Evolutionary conservation across 1,139 yeast genomes (phyloP), one percentile per base, ranked within the genome.

Genomic region (Diutina siamensis): DNA sequence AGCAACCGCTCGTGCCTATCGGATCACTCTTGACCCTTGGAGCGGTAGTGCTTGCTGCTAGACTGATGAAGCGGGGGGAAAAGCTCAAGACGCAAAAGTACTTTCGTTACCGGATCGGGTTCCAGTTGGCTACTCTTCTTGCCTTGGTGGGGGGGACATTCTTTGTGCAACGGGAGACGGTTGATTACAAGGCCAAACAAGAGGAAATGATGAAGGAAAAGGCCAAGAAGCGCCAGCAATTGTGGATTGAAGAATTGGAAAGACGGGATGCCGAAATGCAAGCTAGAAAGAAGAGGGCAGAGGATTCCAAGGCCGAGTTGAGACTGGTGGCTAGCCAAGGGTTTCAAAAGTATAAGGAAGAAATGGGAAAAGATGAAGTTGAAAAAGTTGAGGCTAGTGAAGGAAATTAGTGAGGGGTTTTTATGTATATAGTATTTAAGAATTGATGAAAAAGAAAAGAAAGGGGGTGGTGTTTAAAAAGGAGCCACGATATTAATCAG

Each of bases 181-280:
- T 50, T 9, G 63, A 62, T 47, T 63, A 67, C 50, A 67, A 72
- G 56, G 70, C 74, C 56, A 58, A 79, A 18, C 72, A 75, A 47
- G 87, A 80, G 55, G 87, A 80, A 38, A 61, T 68, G 51, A 68
- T 78, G 57, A 70, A 78, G 51, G 85, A 73, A 61, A 84, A 75
- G 77, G 95, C 97, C 38, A 83, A 83, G 60, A 66, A 77, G 57
- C 79, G 97, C 67, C 96, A 88, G 58, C 71, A 69, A 55, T 61
- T 88, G 55, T 88, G 97, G 97, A 83, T 88, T 52, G 88, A 85
- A 58, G 97, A 88, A 60, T 72, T 88, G 59, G 76, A 88, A 59
- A 76, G 95, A 65, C 75, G 94, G 59, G 96, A 88, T 59, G 73
- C 65, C 8, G 81, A 78, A 49, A 78, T 82, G 48, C 81, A 83